These are phyloP conservation scores for Pythium grandisporangium DNA, from an alignment of 352 stramenopile genomes.

Conservation along the genomic window DNA sequence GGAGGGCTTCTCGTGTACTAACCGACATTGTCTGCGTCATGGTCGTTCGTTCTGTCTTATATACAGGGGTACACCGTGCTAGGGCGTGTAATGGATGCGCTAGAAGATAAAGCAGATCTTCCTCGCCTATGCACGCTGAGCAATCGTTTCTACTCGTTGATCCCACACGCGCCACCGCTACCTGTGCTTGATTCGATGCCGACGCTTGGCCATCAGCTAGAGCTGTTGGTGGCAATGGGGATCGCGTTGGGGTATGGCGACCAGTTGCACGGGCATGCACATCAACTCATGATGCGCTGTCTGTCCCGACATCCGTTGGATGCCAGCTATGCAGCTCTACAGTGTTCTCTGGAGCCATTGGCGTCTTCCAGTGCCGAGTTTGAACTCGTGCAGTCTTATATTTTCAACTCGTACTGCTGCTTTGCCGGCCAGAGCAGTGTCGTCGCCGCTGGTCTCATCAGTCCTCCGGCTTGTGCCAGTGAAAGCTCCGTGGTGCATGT, in stretches of 20 bases:
- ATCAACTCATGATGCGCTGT: no score
- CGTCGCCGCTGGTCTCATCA: not conserved
- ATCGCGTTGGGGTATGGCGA: no score
- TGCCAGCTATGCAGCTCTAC: slow-evolving; percentile 42
- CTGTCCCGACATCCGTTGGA: slow-evolving; percentile 66
- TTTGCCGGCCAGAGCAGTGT: slow-evolving; percentile 6
- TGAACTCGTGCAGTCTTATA: slow-evolving; percentile 51
- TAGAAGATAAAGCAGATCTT: no score
- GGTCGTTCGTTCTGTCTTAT: no score
- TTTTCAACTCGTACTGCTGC: slow-evolving; percentile 66
- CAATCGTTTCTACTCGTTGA: slow-evolving; percentile 58
- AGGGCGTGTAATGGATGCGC: no score
- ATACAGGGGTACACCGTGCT: no score
- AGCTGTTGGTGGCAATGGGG: slow-evolving; percentile 42
- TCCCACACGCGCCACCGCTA: slow-evolving; percentile 41
- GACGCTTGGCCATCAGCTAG: slow-evolving; percentile 49
- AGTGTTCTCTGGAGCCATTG: slow-evolving; percentile 38
- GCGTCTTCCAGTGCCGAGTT: slow-evolving; percentile 32
- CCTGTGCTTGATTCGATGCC: slow-evolving; percentile 60
- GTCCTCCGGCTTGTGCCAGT: no score
- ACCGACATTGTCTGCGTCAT: not conserved
- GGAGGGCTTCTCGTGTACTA: no score
- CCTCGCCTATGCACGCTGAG: no score
- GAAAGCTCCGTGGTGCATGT: slow-evolving; percentile 26
- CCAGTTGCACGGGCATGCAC: no score